phyloP scores from a whole-genome alignment of 139 green algal genomes.

The Chlamydomonas schloesseri region DNA sequence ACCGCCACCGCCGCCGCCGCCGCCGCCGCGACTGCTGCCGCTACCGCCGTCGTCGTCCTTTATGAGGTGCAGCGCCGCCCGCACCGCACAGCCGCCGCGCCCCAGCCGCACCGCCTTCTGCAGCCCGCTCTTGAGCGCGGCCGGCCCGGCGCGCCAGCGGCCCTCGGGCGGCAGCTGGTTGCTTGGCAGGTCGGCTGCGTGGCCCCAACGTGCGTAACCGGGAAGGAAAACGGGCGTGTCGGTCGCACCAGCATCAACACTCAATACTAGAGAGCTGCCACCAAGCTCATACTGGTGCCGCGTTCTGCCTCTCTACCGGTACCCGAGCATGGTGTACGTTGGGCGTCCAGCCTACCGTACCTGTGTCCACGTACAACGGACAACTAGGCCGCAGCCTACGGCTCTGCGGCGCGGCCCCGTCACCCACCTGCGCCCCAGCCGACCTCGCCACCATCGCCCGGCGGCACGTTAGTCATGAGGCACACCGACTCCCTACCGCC shows the following conservation, averaged over 20 bases:
- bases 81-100: slow-evolving; percentile 42
- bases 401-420: too few species aligned
- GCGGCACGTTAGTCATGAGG: slow-evolving; percentile 48
- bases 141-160: slow-evolving; percentile 38
- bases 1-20: background rate
- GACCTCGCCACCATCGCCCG: slow-evolving; percentile 35
- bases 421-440: slow-evolving; percentile 35
- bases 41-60: slow-evolving; percentile 47
- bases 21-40: background rate
- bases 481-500: slow-evolving; percentile 17
- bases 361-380: too few species aligned
- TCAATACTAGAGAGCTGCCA: too few species aligned
- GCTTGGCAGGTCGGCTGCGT: slow-evolving; percentile 32
- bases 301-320: too few species aligned
- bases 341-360: too few species aligned
- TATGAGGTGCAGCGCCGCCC: slow-evolving; percentile 52
- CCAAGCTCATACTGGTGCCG: too few species aligned
- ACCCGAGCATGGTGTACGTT: too few species aligned
- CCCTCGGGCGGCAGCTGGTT: slow-evolving; percentile 42
- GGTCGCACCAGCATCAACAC: too few species aligned
- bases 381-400: too few species aligned
- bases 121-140: slow-evolving; percentile 67
- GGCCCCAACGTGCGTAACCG: too few species aligned
- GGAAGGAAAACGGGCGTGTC: too few species aligned
- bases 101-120: slow-evolving; percentile 72